Percentiles rank a stretch among this genome's conserved stretches.
Conservation (phyloP, 2,329 filamentous ascomycete species). For the Aspergillus niger region DNA sequence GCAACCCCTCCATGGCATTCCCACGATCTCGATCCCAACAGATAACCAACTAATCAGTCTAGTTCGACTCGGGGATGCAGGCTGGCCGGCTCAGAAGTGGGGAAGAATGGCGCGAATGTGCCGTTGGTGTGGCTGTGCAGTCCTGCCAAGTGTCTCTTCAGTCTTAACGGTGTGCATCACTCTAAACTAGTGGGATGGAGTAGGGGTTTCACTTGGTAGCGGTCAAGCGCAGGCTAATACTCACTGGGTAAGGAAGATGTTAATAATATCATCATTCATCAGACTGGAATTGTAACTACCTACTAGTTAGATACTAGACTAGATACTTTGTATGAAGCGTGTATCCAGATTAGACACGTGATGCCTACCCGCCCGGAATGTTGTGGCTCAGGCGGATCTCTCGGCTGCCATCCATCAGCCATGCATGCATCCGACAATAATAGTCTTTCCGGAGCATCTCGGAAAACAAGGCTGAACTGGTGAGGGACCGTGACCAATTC, state of each 20-base stretch:
- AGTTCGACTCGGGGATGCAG: too few relatives aligned
- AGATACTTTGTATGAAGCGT: too few relatives aligned
- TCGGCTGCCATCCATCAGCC: neutral
- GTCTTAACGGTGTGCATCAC: neutral
- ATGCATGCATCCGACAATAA: neutral
- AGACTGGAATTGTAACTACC: neutral
- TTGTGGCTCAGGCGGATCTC: neutral
- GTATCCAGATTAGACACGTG: too few relatives aligned
- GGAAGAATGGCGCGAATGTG: neutral
- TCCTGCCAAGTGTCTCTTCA: neutral
- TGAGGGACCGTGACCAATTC: neutral
- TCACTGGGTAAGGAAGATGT: neutral
- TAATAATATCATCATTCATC: neutral
- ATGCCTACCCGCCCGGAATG: too few relatives aligned
- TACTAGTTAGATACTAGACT: too few relatives aligned
- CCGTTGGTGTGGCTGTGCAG: constrained; percentile 4
- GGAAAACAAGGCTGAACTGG: neutral
- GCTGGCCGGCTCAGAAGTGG: neutral
- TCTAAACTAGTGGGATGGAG: neutral
- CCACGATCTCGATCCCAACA: neutral
- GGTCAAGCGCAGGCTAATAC: neutral
- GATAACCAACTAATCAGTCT: neutral
- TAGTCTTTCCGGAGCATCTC: neutral
- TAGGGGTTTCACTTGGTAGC: neutral
- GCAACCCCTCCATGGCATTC: neutral